Percentiles rank a stretch among this genome's conserved stretches.
Evolutionary conservation across 1,139 yeast genomes (phyloP).

Genomic region (Saccharomyces hybrid): DNA sequence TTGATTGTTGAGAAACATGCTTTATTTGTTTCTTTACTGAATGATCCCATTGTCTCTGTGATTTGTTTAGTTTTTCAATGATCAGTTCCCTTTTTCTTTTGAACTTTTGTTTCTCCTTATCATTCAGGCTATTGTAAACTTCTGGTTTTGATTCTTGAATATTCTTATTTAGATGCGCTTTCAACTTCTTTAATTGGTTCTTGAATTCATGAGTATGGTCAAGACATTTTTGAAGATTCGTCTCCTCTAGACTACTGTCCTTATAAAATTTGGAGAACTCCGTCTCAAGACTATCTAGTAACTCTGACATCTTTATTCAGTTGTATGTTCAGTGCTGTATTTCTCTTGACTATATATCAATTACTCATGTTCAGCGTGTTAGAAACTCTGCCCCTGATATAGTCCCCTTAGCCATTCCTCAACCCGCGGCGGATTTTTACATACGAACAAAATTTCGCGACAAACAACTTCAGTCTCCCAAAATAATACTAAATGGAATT

Average conservation of each 20-base stretch:
- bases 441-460: no score
- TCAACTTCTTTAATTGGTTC: slow-evolving; percentile 26
- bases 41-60: slow-evolving; percentile 30
- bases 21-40: slow-evolving; percentile 26
- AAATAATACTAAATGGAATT: neutral
- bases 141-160: slow-evolving; percentile 20
- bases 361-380: neutral
- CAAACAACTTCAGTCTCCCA: neutral
- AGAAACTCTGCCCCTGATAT: neutral
- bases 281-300: slow-evolving; percentile 13
- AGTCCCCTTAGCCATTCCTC: neutral
- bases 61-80: slow-evolving; percentile 23
- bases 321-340: neutral
- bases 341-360: no score
- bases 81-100: slow-evolving; percentile 22
- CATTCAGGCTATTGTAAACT: neutral
- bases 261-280: slow-evolving; percentile 18
- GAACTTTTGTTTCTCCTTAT: slow-evolving; percentile 10
- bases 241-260: slow-evolving; percentile 8
- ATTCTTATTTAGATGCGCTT: slow-evolving; percentile 28
- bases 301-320: slow-evolving; percentile 11
- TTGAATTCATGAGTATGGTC: slow-evolving; percentile 29
- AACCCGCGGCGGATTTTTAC: no score
- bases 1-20: slow-evolving; percentile 20
- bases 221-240: slow-evolving; percentile 18